Conservation (phyloP, 2,329 filamentous ascomycete genomes). For the Exophiala phaeomuriformis region DNA sequence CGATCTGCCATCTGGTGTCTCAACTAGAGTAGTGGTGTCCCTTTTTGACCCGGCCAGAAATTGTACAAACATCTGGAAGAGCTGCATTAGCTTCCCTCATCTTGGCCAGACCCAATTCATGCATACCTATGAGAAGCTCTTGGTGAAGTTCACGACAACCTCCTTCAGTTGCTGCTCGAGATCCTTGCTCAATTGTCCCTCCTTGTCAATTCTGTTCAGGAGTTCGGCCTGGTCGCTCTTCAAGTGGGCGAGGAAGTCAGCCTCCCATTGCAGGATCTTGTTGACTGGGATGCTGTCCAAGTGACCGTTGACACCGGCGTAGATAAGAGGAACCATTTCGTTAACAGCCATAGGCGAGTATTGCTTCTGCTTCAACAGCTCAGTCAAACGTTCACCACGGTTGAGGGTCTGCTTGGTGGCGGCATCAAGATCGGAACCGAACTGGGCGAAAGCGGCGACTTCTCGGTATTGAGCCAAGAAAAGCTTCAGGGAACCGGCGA, state of each 20-base stretch:
- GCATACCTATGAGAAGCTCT: slow-evolving; percentile 65
- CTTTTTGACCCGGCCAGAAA: slow-evolving; percentile 21
- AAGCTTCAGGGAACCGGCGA: slow-evolving; percentile 98
- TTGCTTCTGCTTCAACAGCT: slow-evolving; percentile 99
- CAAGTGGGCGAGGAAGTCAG: slow-evolving; percentile 87
- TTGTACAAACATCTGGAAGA: slow-evolving; percentile 20
- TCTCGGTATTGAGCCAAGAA: slow-evolving; percentile 99
- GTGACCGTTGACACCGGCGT: slow-evolving; percentile 95
- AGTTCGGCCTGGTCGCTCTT: slow-evolving; percentile 83
- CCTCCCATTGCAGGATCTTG: slow-evolving; percentile 91
- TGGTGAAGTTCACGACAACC: slow-evolving; percentile 72
- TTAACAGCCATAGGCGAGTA: slow-evolving; percentile 97
- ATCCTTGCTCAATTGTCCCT: slow-evolving; percentile 94
- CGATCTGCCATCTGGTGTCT: slow-evolving; percentile 10
- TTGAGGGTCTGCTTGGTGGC: slow-evolving; percentile 96
- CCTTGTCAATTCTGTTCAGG: slow-evolving; percentile 81
- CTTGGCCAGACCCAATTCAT: neutral
- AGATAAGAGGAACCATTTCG: slow-evolving; percentile 99
- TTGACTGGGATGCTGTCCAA: slow-evolving; percentile 79
- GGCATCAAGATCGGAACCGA: slow-evolving; percentile 98
- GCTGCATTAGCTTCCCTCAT: slow-evolving; percentile 1
- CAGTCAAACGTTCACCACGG: slow-evolving; percentile 97
- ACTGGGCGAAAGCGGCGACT: slow-evolving; percentile 98
- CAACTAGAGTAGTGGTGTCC: slow-evolving; percentile 12
- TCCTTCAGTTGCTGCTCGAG: slow-evolving; percentile 60